Percentiles rank a stretch among this genome's conserved stretches.
phyloP scores from a whole-genome alignment of 1,139 yeast species.

The Protomyces inouyei region DNA sequence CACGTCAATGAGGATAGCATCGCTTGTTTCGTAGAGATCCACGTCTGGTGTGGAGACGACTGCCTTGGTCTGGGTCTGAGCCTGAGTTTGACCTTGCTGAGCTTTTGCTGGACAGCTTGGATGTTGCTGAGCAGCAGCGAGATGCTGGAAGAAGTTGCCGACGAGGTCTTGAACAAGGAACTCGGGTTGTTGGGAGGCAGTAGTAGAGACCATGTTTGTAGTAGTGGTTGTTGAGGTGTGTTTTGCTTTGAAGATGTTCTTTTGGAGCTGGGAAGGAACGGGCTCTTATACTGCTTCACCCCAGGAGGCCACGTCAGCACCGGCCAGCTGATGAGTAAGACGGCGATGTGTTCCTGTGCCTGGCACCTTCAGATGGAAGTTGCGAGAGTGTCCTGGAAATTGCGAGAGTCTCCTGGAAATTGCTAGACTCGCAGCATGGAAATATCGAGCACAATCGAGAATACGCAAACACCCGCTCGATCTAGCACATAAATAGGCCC shows the following conservation, averaged over 20 bases:
- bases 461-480: not conserved
- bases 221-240: not conserved
- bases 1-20: conserved; percentile 5
- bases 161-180: not conserved
- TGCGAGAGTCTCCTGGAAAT: not conserved
- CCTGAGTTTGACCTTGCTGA: not conserved
- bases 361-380: not conserved
- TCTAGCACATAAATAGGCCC: not conserved
- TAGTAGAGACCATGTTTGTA: not conserved
- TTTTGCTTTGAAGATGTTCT: not conserved
- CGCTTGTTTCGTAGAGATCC: conserved; percentile 11
- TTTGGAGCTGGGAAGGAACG: not conserved
- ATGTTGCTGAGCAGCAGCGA: not conserved
- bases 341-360: not conserved
- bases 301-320: not conserved
- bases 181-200: not conserved
- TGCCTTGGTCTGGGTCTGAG: not conserved
- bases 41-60: not conserved
- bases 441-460: not conserved
- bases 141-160: not conserved
- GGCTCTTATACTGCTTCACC: not conserved
- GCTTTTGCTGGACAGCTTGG: not conserved
- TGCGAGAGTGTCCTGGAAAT: not conserved
- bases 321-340: not conserved
- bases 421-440: not conserved